A percentile compares a stretch with the other conserved stretches of the same genome.
Conservation (phyloP, 2,329 filamentous ascomycete species). For the Colletotrichum incanum region DNA sequence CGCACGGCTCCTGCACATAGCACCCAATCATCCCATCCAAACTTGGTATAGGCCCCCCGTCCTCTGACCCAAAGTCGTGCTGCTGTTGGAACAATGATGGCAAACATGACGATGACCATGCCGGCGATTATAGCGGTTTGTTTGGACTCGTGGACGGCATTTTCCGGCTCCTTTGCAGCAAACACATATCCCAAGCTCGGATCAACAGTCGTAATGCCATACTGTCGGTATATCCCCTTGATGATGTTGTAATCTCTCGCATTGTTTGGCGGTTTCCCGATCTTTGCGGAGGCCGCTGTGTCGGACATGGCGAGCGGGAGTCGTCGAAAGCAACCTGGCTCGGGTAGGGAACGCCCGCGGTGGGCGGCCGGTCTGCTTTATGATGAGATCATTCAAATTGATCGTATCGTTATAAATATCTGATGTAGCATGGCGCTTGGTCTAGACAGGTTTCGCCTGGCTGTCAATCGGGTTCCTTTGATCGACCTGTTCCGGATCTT, state of each 20-base stretch:
- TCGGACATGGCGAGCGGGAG: conserved; percentile 33
- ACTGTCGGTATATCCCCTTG: conserved; percentile 37
- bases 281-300: conserved; percentile 30
- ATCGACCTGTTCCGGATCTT: background rate
- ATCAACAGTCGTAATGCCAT: conserved; percentile 35
- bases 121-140: conserved; percentile 40
- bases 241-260: conserved; percentile 38
- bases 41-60: conserved; percentile 22
- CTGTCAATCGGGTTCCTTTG: conserved; percentile 1
- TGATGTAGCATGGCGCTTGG: conserved; percentile 16
- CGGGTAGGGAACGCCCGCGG: background rate
- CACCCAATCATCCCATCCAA: conserved; percentile 41
- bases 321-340: conserved; percentile 4
- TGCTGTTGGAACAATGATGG: conserved; percentile 30
- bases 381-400: background rate
- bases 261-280: conserved; percentile 37
- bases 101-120: conserved; percentile 37
- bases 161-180: conserved; percentile 25
- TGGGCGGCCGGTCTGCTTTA: conserved; percentile 27
- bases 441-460: conserved; percentile 21
- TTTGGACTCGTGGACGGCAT: conserved; percentile 36
- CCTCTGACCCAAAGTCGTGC: conserved; percentile 27
- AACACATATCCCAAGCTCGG: conserved; percentile 32
- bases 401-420: background rate
- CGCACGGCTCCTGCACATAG: conserved; percentile 32